Conservation (phyloP, 305 asterid genomes). For the Plantago lanceolata region DNA sequence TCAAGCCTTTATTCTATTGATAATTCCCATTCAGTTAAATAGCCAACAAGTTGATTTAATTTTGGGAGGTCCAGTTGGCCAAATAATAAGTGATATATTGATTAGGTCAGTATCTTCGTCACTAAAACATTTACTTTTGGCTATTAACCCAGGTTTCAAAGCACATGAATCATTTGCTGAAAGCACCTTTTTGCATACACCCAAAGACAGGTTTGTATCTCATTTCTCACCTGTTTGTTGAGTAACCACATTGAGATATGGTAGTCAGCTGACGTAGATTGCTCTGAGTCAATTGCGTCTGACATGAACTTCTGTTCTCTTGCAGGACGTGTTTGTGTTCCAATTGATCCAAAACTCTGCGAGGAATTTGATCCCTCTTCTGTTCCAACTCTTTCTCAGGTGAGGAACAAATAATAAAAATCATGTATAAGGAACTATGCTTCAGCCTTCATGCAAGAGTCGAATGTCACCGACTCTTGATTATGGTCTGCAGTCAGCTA, state of each 20-base stretch:
- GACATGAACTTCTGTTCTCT: constrained; percentile 15
- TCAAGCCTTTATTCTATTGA: constrained; percentile 15
- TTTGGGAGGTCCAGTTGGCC: neutral
- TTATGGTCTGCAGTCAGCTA: neutral
- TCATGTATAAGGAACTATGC: neutral
- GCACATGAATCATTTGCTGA: constrained; percentile 89
- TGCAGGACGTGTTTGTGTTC: constrained; percentile 88
- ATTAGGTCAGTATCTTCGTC: constrained; percentile 12
- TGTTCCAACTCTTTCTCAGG: constrained; percentile 85
- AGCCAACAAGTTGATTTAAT: constrained; percentile 7
- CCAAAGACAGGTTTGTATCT: constrained; percentile 74
- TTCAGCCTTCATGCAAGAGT: neutral
- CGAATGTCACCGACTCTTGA: too few species aligned
- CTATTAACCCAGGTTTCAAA: constrained; percentile 63
- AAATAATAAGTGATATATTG: neutral
- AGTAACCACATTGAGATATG: constrained; percentile 7
- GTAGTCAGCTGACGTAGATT: constrained; percentile 11
- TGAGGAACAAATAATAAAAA: constrained; percentile 24
- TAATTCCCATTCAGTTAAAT: constrained; percentile 7
- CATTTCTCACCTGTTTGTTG: constrained; percentile 13
- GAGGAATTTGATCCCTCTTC: constrained; percentile 79
- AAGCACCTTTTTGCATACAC: constrained; percentile 93
- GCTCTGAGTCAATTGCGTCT: constrained; percentile 21
- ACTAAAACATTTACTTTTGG: constrained; percentile 17
- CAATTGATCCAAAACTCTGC: constrained; percentile 74